These are phyloP conservation scores for Fusarium robinianum DNA, from an alignment of 2,329 filamentous ascomycete species.

Conservation along the genomic window DNA sequence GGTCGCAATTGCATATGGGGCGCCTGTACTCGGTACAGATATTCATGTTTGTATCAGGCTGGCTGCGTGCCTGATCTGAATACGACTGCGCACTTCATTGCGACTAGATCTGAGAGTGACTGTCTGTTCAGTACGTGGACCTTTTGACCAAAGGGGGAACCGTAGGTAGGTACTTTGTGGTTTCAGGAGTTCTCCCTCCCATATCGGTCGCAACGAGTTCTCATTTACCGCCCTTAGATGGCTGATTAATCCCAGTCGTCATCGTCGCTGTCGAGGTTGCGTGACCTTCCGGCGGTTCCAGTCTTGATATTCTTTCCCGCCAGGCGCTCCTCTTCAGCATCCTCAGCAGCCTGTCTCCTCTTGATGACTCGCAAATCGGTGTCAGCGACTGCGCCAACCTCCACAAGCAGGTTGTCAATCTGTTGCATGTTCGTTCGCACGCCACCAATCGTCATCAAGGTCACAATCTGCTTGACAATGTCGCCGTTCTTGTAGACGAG, in stretches of 20 bases:
- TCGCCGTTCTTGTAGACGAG: slow-evolving; percentile 91
- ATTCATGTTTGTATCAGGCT: too few relatives aligned
- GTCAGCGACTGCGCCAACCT: slow-evolving; percentile 77
- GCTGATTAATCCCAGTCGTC: slow-evolving; percentile 65
- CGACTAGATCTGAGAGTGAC: too few relatives aligned
- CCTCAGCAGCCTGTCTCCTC: slow-evolving; percentile 62
- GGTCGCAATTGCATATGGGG: too few relatives aligned
- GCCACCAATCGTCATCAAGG: slow-evolving; percentile 77
- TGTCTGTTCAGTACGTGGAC: too few relatives aligned
- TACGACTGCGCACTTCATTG: too few relatives aligned
- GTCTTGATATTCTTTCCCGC: slow-evolving; percentile 55
- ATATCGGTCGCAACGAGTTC: slow-evolving; percentile 1
- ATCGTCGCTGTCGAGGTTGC: slow-evolving; percentile 56
- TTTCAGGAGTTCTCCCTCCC: too few relatives aligned
- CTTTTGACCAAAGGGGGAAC: too few relatives aligned
- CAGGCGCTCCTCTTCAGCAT: slow-evolving; percentile 62
- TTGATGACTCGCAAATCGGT: slow-evolving; percentile 78
- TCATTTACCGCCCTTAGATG: slow-evolving; percentile 2
- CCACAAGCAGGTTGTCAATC: slow-evolving; percentile 79
- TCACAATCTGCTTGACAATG: slow-evolving; percentile 91
- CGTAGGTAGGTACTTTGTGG: too few relatives aligned
- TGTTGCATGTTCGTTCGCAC: slow-evolving; percentile 71
- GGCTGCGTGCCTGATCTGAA: too few relatives aligned
- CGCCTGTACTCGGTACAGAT: too few relatives aligned
- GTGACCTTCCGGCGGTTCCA: slow-evolving; percentile 53